Base-by-base conservation (phyloP, 371 early-diverging fungal genomes). In the Amoeboaphelidium protococcarum region DNA sequence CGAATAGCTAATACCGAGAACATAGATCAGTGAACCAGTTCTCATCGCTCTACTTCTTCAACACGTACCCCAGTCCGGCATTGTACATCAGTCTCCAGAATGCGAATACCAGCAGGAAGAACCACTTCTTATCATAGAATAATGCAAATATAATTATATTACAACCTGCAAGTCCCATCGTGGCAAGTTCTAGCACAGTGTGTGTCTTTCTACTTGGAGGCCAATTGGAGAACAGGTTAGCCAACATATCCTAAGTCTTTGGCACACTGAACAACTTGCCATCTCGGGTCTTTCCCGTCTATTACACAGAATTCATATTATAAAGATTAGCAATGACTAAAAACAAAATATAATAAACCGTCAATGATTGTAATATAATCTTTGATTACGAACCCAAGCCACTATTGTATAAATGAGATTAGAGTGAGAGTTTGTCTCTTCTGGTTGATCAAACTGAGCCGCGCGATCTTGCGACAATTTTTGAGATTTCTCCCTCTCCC, bases 21-120 rank as follows among this genome's bases (percentile, higher is more conserved):
- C 6, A n/a, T 25, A 22, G 25, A 4, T 22, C n/a, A n/a, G 23
- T 43, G 40, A 90, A 52, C 2, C 69, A 69, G 23, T 71, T 68
- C 21, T 67, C 64, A 20, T 76, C 71, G 53, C 81, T 81, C 62
- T 92, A 91, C 44, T 65, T 60, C 48, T 73, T 74, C 25, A 94
- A 64, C 20, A 89, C 53, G 23, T 68, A 62, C 6, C 94, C 94
- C 10, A 94, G 57, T 4, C 86, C 87, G 2, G 67, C 68, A 58
- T 89, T 86, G 62, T 89, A 90, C 26, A 71, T 72, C 41, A 73
- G 52, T 26, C 91, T 74, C 89, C 86, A 90, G 52, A 80, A 74
- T 25, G 76, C 50, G 58, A 89, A 89, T 3, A 77, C 49, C 2
- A 66, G 50, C 45, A 82, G 53, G 48, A 82, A 80, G 26, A 76